A percentile compares a stretch with the other conserved stretches of the same genome.
Conservation (phyloP, 768 basidiomycete genomes). For the Dendrothele bispora region DNA sequence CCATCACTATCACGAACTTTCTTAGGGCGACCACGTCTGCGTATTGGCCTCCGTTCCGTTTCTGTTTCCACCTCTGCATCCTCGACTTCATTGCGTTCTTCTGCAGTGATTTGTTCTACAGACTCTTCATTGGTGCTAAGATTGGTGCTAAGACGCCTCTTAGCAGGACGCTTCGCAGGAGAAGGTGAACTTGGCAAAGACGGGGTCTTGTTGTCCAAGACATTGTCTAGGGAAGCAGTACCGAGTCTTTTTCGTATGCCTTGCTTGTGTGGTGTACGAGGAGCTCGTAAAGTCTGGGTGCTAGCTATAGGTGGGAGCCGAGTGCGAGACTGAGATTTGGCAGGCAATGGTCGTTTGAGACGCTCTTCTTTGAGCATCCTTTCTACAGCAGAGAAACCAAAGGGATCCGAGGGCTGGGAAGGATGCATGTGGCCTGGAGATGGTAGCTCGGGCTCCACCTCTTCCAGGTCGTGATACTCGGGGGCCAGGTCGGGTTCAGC, state of each 20-base stretch:
- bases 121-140: slow-evolving; percentile 1
- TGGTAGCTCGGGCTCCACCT: neutral
- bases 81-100: neutral
- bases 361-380: slow-evolving; percentile 47
- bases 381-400: slow-evolving; percentile 58
- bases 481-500: slow-evolving; percentile 2
- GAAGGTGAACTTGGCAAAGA: slow-evolving; percentile 9
- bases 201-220: neutral
- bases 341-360: slow-evolving; percentile 8
- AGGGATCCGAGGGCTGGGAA: slow-evolving; percentile 45
- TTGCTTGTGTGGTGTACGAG: slow-evolving; percentile 9
- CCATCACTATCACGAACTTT: slow-evolving; percentile 7
- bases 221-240: neutral
- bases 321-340: neutral
- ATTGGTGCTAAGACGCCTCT: neutral
- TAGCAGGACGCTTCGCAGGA: slow-evolving; percentile 8
- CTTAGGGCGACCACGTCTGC: neutral
- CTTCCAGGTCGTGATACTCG: slow-evolving; percentile 14
- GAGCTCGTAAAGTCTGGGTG: neutral
- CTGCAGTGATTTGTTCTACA: neutral
- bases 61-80: neutral
- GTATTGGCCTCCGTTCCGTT: neutral
- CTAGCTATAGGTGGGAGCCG: neutral
- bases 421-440: slow-evolving; percentile 10
- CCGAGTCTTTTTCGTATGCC: slow-evolving; percentile 1